A percentile compares a stretch with the other conserved stretches of the same genome.
phyloP scores from a whole-genome alignment of 2,329 filamentous ascomycete species.

The Tolypocladium tundrense region DNA sequence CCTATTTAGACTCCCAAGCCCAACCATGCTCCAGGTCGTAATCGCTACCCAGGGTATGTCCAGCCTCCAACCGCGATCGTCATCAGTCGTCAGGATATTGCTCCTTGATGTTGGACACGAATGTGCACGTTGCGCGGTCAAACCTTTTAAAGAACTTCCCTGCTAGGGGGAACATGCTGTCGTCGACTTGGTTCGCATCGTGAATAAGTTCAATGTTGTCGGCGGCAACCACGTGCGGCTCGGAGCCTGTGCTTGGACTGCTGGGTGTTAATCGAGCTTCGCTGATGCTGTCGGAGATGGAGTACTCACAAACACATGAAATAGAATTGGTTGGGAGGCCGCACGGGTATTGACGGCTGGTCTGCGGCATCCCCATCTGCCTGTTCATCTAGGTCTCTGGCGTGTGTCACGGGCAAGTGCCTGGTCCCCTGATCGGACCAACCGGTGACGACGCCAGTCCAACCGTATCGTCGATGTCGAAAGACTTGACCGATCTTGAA shows the following conservation, averaged over 20 bases:
- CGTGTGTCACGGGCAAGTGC: conserved; percentile 14
- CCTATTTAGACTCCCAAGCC: not conserved
- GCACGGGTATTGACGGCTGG: conserved; percentile 6
- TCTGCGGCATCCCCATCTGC: conserved; percentile 13
- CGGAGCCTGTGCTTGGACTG: conserved; percentile 21
- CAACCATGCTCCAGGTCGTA: not conserved
- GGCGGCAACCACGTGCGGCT: conserved; percentile 39
- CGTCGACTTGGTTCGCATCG: conserved; percentile 35
- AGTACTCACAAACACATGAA: conserved; percentile 65
- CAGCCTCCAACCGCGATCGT: not conserved
- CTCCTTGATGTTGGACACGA: conserved; percentile 72
- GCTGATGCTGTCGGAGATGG: not conserved
- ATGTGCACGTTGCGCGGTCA: conserved; percentile 53
- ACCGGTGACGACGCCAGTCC: conserved; percentile 75
- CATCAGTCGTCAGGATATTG: conserved; percentile 75
- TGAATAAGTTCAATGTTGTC: conserved; percentile 64
- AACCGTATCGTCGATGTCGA: conserved; percentile 68
- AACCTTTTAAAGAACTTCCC: conserved; percentile 87
- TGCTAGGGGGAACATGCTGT: conserved; percentile 55
- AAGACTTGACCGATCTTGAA: conserved; percentile 79
- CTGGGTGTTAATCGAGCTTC: not conserved
- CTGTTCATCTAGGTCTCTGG: conserved; percentile 15
- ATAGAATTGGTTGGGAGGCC: conserved; percentile 49
- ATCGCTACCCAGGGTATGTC: not conserved
- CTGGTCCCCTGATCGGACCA: conserved; percentile 53